Conservation (phyloP, 768 basidiomycete species). For the Mycena albidolilacea region DNA sequence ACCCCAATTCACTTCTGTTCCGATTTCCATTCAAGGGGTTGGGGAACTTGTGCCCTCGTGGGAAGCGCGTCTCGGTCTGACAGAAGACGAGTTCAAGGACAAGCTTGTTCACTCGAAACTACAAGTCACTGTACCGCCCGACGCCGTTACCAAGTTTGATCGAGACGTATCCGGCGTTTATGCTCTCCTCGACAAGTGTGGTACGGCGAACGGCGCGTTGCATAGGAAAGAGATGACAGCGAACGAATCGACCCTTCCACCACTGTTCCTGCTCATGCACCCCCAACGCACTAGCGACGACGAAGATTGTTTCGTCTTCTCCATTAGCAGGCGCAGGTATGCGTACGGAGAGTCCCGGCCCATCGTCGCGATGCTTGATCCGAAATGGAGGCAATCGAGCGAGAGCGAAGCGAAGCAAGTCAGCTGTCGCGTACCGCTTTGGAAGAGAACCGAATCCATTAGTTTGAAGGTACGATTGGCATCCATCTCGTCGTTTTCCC, state of each 20-base stretch:
- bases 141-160: constrained; percentile 69
- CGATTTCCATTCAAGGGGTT: constrained; percentile 73
- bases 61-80: constrained; percentile 86
- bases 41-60: constrained; percentile 87
- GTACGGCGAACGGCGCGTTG: constrained; percentile 88
- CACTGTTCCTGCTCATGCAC: constrained; percentile 88
- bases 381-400: constrained; percentile 84
- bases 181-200: constrained; percentile 85
- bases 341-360: constrained; percentile 89
- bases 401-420: constrained; percentile 65
- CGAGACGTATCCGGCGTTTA: constrained; percentile 89
- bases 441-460: constrained; percentile 68
- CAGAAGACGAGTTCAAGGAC: constrained; percentile 74
- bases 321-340: constrained; percentile 80
- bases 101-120: constrained; percentile 78
- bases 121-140: constrained; percentile 69
- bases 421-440: constrained; percentile 73
- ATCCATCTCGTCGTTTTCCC: neutral
- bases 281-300: constrained; percentile 84
- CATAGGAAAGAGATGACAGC: constrained; percentile 70
- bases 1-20: constrained; percentile 69
- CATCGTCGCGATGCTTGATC: constrained; percentile 78
- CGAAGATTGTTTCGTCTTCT: constrained; percentile 90
- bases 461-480: constrained; percentile 65
- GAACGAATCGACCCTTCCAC: constrained; percentile 67